Conservation (phyloP, 2,329 filamentous ascomycete genomes). For the Malbranchea cinnamomea region DNA sequence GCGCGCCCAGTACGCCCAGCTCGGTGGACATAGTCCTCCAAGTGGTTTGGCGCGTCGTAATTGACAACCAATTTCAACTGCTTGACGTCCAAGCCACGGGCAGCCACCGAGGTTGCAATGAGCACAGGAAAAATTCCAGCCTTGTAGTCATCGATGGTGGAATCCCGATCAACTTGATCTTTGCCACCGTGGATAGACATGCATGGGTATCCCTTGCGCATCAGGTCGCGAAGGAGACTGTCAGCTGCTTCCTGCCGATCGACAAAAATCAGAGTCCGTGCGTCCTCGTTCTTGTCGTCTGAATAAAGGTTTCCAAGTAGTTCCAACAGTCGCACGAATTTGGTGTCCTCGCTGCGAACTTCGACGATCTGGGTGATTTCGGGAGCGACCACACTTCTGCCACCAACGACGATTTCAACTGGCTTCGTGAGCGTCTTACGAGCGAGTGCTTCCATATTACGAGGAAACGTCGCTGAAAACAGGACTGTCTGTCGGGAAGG, state of each 20-base stretch:
- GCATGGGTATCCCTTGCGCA: slow-evolving; percentile 75
- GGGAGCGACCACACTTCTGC: slow-evolving; percentile 52
- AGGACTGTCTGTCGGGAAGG: slow-evolving; percentile 87
- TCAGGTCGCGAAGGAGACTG: slow-evolving; percentile 58
- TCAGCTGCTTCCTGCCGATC: slow-evolving; percentile 85
- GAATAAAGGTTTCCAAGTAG: slow-evolving; percentile 71
- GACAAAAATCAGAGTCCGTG: slow-evolving; percentile 78
- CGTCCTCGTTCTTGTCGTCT: slow-evolving; percentile 65
- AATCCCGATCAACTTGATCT: slow-evolving; percentile 84
- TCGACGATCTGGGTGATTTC: slow-evolving; percentile 87
- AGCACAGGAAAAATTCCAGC: slow-evolving; percentile 77
- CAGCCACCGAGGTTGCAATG: slow-evolving; percentile 88
- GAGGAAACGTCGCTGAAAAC: slow-evolving; percentile 92
- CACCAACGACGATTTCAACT: slow-evolving; percentile 84
- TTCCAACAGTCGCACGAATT: slow-evolving; percentile 72
- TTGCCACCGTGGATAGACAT: slow-evolving; percentile 92
- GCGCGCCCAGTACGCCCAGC: slow-evolving; percentile 87
- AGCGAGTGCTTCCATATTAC: slow-evolving; percentile 78
- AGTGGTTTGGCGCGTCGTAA: slow-evolving; percentile 82
- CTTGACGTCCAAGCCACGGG: slow-evolving; percentile 88
- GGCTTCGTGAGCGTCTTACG: slow-evolving; percentile 76
- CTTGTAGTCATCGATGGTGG: slow-evolving; percentile 87
- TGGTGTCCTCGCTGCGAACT: slow-evolving; percentile 64
- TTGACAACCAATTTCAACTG: slow-evolving; percentile 93
- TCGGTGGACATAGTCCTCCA: slow-evolving; percentile 94